phyloP scores from a whole-genome alignment of 306 rosid species.

The Amphicarpaea edgeworthii region DNA sequence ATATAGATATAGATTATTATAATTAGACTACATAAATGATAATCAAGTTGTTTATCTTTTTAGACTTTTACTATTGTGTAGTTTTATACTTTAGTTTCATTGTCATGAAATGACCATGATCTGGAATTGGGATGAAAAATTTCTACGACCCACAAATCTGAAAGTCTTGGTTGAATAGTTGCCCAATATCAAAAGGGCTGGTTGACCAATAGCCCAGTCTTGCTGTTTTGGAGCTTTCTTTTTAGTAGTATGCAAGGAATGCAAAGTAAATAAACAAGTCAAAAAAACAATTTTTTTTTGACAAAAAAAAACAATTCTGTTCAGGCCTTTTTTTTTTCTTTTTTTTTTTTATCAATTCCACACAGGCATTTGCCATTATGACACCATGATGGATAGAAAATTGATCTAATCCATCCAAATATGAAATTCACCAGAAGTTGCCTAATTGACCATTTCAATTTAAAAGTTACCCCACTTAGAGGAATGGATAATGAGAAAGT shows the following conservation, averaged over 20 bases:
- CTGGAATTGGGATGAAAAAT: not conserved
- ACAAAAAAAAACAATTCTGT: not conserved
- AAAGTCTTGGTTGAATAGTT: not conserved
- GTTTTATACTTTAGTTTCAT: not conserved
- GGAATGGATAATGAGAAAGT: constrained; percentile 10
- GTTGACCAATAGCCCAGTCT: not conserved
- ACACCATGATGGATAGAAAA: not conserved
- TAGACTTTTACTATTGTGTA: not conserved
- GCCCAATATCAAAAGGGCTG: not conserved
- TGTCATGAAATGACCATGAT: not conserved
- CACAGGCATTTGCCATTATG: constrained; percentile 3
- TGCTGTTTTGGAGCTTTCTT: not conserved
- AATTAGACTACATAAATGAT: not conserved
- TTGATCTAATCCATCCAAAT: not conserved
- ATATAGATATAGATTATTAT: not conserved
- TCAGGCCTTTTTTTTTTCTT: too few relatives aligned
- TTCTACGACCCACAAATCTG: not conserved
- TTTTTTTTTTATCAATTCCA: constrained; percentile 12
- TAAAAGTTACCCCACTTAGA: constrained; percentile 3
- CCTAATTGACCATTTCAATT: constrained; percentile 17
- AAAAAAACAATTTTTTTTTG: too few relatives aligned
- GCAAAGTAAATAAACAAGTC: not conserved
- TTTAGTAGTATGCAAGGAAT: not conserved
- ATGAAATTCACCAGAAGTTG: constrained; percentile 32
- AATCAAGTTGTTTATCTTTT: not conserved